Evolutionary conservation across 2,329 filamentous ascomycete genomes (phyloP), one percentile per base, ranked within the genome.

Genomic region (Neurospora sp.): DNA sequence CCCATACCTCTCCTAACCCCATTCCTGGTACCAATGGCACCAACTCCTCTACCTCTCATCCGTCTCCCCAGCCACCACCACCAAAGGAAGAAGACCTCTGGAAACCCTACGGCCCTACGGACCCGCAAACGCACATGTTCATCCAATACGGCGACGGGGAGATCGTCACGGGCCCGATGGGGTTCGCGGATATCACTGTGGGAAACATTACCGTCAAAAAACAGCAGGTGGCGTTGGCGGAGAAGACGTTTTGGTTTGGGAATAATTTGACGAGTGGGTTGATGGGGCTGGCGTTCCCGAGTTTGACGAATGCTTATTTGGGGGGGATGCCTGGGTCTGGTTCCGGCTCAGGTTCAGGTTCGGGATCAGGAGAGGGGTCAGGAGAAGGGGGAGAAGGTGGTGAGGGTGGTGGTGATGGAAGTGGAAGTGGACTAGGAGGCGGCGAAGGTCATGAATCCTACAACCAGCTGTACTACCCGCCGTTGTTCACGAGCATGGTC

Each of bases 201-300:
- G 84, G 81, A 3, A 83, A 82, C 8, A 74, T 86, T 38, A 77
- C 76, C 0, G 83, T 85, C 41, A 74, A 76, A 19, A 77, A 78
- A 39, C 84, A 86, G 75, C 81, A 84, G 73, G 80, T 85, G 65
- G 83, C 81, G 12, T 78, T 87, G 23, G 84, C 83, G 65, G 85
- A 82, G 73, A 78, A 77, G 70, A 85, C 84, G 2, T 81, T 81
- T 74, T 86, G 85, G 84, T 79, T 79, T 69, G 85, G 84, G 66
- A 82, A 86, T 76, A 86, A 86, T 75, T 73, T 82, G 62, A 86
- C 84, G 33, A 83, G 82, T 69, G 85, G 84, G 6, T 78, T 86
- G 65, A 76, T 86, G 23, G 85, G 84, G 0, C 79, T 87, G 70
- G 84, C 83, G 0, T 86, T 85, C 69, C 82, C 83, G 2, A 80